Percentiles rank a stretch among this genome's conserved stretches.
phyloP scores from a whole-genome alignment of 2,329 filamentous ascomycete species.

The Trichoderma endophyticum region DNA sequence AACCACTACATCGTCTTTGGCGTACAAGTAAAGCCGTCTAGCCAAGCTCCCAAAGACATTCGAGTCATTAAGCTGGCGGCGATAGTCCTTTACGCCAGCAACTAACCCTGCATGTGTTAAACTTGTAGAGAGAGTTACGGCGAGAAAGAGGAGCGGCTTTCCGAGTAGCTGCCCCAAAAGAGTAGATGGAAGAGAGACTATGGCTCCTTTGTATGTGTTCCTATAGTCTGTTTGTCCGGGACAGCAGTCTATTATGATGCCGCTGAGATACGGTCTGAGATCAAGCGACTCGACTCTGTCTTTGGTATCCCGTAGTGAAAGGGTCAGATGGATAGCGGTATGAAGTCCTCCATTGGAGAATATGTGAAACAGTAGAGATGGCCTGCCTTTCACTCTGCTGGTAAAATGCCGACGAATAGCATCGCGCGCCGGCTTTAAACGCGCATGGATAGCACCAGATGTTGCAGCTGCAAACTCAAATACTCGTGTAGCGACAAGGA shows the following conservation, averaged over 20 bases:
- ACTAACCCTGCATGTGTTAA: background rate
- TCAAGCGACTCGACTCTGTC: background rate
- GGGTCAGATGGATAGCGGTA: background rate
- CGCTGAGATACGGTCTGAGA: background rate
- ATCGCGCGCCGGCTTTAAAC: background rate
- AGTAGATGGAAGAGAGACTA: background rate
- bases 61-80: background rate
- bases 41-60: background rate
- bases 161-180: background rate
- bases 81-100: background rate
- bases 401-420: background rate
- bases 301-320: background rate
- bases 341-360: slow-evolving; percentile 15
- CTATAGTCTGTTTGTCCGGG: slow-evolving; percentile 2
- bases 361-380: background rate
- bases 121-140: background rate
- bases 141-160: background rate
- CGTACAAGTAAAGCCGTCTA: background rate
- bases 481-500: background rate
- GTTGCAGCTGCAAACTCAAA: background rate
- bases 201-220: background rate
- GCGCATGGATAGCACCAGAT: background rate
- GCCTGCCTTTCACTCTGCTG: background rate
- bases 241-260: slow-evolving; percentile 5
- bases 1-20: background rate